These are phyloP conservation scores for Lepiota brunneoincarnata DNA, from an alignment of 768 basidiomycete species.

Conservation along the genomic window DNA sequence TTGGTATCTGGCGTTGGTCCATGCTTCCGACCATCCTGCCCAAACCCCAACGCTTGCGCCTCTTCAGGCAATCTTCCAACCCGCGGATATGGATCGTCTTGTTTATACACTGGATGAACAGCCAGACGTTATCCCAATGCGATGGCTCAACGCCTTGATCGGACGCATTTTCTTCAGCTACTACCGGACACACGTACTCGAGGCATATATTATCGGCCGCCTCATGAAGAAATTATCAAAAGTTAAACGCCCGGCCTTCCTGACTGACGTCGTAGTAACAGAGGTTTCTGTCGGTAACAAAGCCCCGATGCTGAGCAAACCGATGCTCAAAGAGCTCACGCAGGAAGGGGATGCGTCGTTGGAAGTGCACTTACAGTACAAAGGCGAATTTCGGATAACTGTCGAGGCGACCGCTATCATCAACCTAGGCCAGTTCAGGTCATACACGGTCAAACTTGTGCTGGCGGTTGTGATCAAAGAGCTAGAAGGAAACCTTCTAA, in stretches of 20 bases:
- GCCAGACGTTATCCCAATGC: slow-evolving; percentile 94
- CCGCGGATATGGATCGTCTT: slow-evolving; percentile 78
- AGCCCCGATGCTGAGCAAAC: slow-evolving; percentile 87
- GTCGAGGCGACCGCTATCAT: slow-evolving; percentile 89
- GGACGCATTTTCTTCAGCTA: slow-evolving; percentile 92
- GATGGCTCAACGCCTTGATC: slow-evolving; percentile 94
- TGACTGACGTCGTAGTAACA: slow-evolving; percentile 81
- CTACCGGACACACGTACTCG: slow-evolving; percentile 80
- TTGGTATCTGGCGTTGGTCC: slow-evolving; percentile 85
- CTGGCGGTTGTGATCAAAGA: slow-evolving; percentile 87
- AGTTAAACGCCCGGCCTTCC: slow-evolving; percentile 84
- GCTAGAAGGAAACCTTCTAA: slow-evolving; percentile 85
- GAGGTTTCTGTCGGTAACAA: slow-evolving; percentile 87
- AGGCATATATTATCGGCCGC: slow-evolving; percentile 80
- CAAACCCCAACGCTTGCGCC: slow-evolving; percentile 61
- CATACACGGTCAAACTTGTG: slow-evolving; percentile 86
- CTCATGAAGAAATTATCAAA: slow-evolving; percentile 94
- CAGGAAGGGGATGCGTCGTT: slow-evolving; percentile 90
- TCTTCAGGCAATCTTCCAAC: slow-evolving; percentile 62
- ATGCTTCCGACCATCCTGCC: slow-evolving; percentile 64
- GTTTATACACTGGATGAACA: slow-evolving; percentile 87
- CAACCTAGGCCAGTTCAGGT: slow-evolving; percentile 81
- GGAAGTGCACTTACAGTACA: slow-evolving; percentile 81
- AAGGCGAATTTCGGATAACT: slow-evolving; percentile 87
- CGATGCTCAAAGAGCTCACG: slow-evolving; percentile 97